Percentiles rank a stretch among this genome's conserved stretches.
These are phyloP conservation scores for Citrus maxima DNA, from an alignment of 345 rosid genomes.

Conservation along the genomic window DNA sequence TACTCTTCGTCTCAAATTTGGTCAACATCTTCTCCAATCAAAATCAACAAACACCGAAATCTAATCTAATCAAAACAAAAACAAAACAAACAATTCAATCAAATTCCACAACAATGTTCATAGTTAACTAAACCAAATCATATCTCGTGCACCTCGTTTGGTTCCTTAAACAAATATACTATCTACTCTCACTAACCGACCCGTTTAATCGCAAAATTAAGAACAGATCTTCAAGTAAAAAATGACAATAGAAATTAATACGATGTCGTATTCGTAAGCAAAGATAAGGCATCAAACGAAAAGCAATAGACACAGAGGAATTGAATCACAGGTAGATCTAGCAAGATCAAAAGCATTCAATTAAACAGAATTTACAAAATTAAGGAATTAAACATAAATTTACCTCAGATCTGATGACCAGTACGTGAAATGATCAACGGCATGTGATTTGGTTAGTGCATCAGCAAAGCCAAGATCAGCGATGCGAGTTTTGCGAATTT, in stretches of 20 bases:
- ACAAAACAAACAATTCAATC: background rate
- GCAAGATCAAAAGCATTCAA: background rate
- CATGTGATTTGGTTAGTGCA: slow-evolving; percentile 2
- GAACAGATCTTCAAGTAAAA: slow-evolving; percentile 1
- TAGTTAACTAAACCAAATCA: background rate
- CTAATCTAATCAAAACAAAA: slow-evolving; percentile 15
- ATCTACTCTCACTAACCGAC: background rate
- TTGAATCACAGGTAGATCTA: slow-evolving; percentile 4
- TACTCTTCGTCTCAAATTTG: slow-evolving; percentile 97
- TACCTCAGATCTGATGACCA: slow-evolving; percentile 67
- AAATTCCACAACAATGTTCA: background rate
- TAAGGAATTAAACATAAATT: slow-evolving; percentile 3
- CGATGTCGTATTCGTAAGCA: background rate
- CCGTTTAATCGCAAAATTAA: background rate
- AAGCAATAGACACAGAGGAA: background rate
- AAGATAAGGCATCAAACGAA: background rate
- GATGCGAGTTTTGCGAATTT: background rate
- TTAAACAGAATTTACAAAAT: background rate
- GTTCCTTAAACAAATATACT: background rate
- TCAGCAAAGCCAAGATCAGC: slow-evolving; percentile 11
- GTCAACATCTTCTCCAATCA: slow-evolving; percentile 71
- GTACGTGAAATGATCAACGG: slow-evolving; percentile 2
- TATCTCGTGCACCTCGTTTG: background rate
- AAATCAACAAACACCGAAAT: slow-evolving; percentile 20
- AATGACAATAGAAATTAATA: background rate